Evolutionary conservation across 495 filamentous ascomycete species (phyloP).

Genomic region (Xylaria flabelliformis): DNA sequence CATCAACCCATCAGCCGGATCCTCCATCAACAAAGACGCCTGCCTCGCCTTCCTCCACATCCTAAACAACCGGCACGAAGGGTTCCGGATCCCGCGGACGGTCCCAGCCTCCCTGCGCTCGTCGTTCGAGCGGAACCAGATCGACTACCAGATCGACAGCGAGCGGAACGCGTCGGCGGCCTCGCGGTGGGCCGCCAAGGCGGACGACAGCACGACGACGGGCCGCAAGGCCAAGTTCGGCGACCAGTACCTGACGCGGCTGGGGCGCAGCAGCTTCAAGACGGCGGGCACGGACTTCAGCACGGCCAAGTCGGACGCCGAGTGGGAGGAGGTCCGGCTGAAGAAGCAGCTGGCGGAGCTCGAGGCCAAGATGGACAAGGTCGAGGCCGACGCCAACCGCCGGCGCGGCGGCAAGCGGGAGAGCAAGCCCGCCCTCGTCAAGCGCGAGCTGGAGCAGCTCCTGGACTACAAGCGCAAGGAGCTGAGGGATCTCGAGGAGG

Average conservation of each 20-base stretch:
- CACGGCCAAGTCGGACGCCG: conserved; percentile 72
- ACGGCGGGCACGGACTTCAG: conserved; percentile 84
- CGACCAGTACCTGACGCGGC: conserved; percentile 89
- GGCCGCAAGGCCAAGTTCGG: conserved; percentile 95
- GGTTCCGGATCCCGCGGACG: conserved; percentile 90
- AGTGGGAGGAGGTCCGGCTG: conserved; percentile 96
- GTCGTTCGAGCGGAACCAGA: conserved; percentile 90
- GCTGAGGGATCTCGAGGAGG: conserved; percentile 76
- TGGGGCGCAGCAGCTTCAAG: conserved; percentile 81
- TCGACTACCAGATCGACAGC: conserved; percentile 91
- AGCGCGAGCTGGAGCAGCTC: conserved; percentile 90
- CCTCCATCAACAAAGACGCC: conserved; percentile 91
- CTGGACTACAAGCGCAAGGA: conserved; percentile 78
- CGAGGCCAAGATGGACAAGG: conserved; percentile 79
- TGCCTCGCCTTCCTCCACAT: conserved; percentile 94
- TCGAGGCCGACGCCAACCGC: conserved; percentile 68
- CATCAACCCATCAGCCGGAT: conserved; percentile 81
- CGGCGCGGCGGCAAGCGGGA: conserved; percentile 64
- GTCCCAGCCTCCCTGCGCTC: conserved; percentile 89
- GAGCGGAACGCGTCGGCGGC: conserved; percentile 59
- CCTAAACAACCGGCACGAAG: conserved; percentile 92
- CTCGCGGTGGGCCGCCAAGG: conserved; percentile 70
- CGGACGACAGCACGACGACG: conserved; percentile 76
- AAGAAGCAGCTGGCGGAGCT: conserved; percentile 89
- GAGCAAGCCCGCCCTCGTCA: conserved; percentile 81